Evolutionary conservation across 164 flowering plant species (phyloP).

Genomic region (Amborella trichopoda): DNA sequence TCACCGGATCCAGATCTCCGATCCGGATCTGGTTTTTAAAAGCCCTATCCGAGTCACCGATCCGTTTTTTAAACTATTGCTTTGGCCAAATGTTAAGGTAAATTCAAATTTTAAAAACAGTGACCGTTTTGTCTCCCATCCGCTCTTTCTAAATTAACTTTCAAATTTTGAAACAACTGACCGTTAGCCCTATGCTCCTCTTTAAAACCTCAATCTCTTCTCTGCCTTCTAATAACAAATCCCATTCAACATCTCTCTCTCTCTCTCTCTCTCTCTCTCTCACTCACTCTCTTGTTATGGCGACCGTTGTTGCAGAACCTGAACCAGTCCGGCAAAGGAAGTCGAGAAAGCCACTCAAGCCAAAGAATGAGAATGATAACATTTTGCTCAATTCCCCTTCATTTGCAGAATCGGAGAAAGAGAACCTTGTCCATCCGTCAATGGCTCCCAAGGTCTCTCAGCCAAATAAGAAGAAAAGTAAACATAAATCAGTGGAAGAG

Average conservation of each 20-base stretch:
- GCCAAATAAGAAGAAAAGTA: slow-evolving; percentile 11
- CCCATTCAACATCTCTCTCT: not conserved
- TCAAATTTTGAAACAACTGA: slow-evolving; percentile 27
- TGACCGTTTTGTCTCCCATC: too few species aligned
- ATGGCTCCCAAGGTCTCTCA: slow-evolving; percentile 13
- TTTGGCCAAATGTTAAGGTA: too few species aligned
- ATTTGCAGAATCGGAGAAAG: slow-evolving; percentile 20
- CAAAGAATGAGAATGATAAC: slow-evolving; percentile 40
- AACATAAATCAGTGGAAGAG: slow-evolving; percentile 45
- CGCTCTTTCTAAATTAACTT: too few species aligned
- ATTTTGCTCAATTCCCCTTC: slow-evolving; percentile 22
- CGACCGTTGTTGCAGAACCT: slow-evolving; percentile 14
- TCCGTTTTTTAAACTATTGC: too few species aligned
- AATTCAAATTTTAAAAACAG: too few species aligned
- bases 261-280: not conserved
- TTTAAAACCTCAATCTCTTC: not conserved
- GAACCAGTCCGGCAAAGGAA: slow-evolving; percentile 20
- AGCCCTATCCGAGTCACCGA: too few species aligned
- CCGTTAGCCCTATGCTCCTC: slow-evolving; percentile 22
- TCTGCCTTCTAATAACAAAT: not conserved
- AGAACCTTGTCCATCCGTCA: slow-evolving; percentile 31
- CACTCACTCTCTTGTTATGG: too few species aligned
- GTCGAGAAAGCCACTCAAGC: slow-evolving; percentile 40
- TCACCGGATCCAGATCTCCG: not conserved
- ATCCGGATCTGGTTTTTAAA: too few species aligned